Evolutionary conservation across 129 eudicot genomes (phyloP).

Genomic region (Helichrysum umbraculigerum): DNA sequence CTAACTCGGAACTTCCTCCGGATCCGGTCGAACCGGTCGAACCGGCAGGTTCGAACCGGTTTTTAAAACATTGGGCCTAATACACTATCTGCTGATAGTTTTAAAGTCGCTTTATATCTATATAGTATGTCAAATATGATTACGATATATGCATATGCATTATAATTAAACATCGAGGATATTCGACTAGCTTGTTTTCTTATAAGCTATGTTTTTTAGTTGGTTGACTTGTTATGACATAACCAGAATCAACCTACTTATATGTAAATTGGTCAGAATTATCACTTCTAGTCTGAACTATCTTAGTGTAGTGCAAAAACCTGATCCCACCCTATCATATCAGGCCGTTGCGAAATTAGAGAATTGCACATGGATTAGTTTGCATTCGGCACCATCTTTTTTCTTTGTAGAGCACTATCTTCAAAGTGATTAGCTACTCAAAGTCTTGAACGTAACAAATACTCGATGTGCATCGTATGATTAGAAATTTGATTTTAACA

Average conservation of each 20-base stretch:
- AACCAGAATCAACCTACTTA: no score
- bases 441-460: constrained; percentile 14
- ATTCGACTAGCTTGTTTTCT: neutral
- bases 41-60: no score
- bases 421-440: constrained; percentile 19
- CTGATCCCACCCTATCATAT: neutral
- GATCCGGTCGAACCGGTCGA: no score
- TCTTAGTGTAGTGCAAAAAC: neutral
- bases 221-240: neutral
- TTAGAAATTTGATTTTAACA: constrained; percentile 30
- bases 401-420: constrained; percentile 31
- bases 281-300: neutral
- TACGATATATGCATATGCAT: no score
- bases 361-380: constrained; percentile 4
- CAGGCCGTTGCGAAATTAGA: neutral
- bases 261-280: neutral
- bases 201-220: neutral
- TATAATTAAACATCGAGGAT: neutral
- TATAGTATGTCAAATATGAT: no score
- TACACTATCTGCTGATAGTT: no score
- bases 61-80: no score
- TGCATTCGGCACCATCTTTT: constrained; percentile 27
- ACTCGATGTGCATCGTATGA: constrained; percentile 20
- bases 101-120: no score
- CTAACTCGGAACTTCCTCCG: no score